A percentile compares a stretch with the other conserved stretches of the same genome.
Evolutionary conservation across 2,329 filamentous ascomycete species (phyloP).

Genomic region (Curvularia sp.): DNA sequence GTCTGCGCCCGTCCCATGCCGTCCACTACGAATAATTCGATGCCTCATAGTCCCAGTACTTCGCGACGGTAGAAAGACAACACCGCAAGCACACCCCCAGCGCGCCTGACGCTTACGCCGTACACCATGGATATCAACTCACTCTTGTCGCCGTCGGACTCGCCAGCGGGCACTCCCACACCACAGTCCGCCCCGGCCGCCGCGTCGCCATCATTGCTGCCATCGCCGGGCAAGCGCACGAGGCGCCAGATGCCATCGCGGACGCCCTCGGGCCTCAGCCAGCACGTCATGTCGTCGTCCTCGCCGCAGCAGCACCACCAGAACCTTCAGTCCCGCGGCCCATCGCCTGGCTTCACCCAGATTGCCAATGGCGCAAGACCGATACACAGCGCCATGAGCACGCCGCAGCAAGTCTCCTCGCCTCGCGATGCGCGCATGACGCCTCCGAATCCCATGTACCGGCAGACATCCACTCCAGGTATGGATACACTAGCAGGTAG

Average conservation of each 20-base stretch:
- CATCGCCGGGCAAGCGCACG: conserved; percentile 44
- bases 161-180: conserved; percentile 49
- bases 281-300: conserved; percentile 49
- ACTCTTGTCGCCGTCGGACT: conserved; percentile 58
- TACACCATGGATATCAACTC: conserved; percentile 59
- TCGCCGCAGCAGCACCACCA: conserved; percentile 40
- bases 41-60: conserved; percentile 25
- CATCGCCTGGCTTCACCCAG: conserved; percentile 39
- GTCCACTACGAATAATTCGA: conserved; percentile 25
- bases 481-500: conserved; percentile 59
- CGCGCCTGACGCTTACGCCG: conserved; percentile 11
- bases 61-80: conserved; percentile 23
- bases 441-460: conserved; percentile 46
- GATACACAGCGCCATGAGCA: conserved; percentile 44
- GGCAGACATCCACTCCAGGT: conserved; percentile 55
- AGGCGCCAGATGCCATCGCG: conserved; percentile 48
- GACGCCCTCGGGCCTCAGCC: conserved; percentile 55
- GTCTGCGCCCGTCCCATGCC: conserved; percentile 33
- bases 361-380: conserved; percentile 42
- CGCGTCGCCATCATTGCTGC: conserved; percentile 37
- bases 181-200: conserved; percentile 38
- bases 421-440: conserved; percentile 46
- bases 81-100: background rate
- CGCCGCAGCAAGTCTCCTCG: conserved; percentile 40
- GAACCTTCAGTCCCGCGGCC: conserved; percentile 46